Evolutionary conservation across 768 basidiomycete genomes (phyloP).

Genomic region (Exidia glandulosa): DNA sequence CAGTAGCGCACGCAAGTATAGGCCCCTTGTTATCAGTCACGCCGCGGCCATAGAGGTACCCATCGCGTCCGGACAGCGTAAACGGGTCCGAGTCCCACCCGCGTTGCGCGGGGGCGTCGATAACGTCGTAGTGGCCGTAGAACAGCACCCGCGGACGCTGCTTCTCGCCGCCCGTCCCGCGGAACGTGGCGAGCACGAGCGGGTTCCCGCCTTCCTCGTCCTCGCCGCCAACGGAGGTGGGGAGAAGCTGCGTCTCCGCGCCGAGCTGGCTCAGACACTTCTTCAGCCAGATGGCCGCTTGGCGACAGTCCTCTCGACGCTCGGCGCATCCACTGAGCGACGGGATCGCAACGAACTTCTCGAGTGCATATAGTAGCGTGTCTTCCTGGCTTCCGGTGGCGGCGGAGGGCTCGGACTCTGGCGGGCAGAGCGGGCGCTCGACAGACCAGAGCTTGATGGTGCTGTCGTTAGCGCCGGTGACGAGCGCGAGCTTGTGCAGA

Average conservation of each 20-base stretch:
- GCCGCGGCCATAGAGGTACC: slow-evolving; percentile 83
- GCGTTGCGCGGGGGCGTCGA: slow-evolving; percentile 55
- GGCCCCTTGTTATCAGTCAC: slow-evolving; percentile 96
- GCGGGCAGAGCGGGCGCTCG: slow-evolving; percentile 9
- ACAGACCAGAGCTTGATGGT: slow-evolving; percentile 28
- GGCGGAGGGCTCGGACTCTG: neutral
- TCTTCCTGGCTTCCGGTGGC: slow-evolving; percentile 29
- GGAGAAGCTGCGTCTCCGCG: slow-evolving; percentile 41
- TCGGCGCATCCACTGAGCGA: slow-evolving; percentile 64
- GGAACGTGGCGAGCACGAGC: slow-evolving; percentile 81
- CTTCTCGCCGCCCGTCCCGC: slow-evolving; percentile 47
- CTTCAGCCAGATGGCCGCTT: slow-evolving; percentile 86
- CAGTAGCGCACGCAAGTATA: slow-evolving; percentile 81
- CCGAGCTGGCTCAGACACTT: slow-evolving; percentile 84
- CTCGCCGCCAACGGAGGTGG: slow-evolving; percentile 41
- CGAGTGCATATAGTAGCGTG: slow-evolving; percentile 65
- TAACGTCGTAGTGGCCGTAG: slow-evolving; percentile 98
- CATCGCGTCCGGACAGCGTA: slow-evolving; percentile 68
- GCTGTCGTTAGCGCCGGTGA: slow-evolving; percentile 8
- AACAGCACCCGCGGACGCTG: slow-evolving; percentile 69
- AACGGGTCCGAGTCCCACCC: slow-evolving; percentile 85
- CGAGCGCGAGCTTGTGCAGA: neutral
- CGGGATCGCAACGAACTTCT: slow-evolving; percentile 78
- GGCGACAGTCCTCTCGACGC: slow-evolving; percentile 80
- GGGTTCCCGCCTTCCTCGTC: slow-evolving; percentile 73